A percentile compares a stretch with the other conserved stretches of the same genome.
Conservation (phyloP, 352 stramenopile species). For the Globisporangium spiculum region DNA sequence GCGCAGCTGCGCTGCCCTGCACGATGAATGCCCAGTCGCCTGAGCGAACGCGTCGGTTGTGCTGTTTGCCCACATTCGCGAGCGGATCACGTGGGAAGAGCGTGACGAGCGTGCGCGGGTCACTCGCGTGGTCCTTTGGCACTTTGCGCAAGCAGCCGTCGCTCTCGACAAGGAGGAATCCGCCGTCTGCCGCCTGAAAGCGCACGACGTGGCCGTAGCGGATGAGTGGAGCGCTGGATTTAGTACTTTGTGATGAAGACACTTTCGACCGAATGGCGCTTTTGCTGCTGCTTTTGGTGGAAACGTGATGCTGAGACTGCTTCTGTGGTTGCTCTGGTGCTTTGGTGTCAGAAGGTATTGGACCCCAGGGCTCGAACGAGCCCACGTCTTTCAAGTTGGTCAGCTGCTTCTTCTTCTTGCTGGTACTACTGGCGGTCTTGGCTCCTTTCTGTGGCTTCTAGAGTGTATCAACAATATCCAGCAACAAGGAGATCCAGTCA, state of each 20-base stretch:
- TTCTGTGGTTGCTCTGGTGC: neutral
- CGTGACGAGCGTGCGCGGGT: slow-evolving; percentile 36
- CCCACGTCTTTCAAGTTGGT: neutral
- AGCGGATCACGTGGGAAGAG: slow-evolving; percentile 36
- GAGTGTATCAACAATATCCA: neutral
- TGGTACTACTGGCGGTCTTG: neutral
- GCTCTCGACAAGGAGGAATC: slow-evolving; percentile 35
- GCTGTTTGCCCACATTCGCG: slow-evolving; percentile 14
- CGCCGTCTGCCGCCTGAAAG: slow-evolving; percentile 35
- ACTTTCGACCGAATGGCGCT: neutral
- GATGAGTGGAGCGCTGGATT: slow-evolving; percentile 13
- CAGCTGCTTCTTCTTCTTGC: slow-evolving; percentile 7
- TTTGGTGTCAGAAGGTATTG: neutral
- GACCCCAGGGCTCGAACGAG: neutral
- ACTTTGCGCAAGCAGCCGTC: slow-evolving; percentile 37
- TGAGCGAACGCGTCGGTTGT: slow-evolving; percentile 16
- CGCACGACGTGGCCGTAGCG: slow-evolving; percentile 35
- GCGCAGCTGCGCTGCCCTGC: slow-evolving; percentile 19
- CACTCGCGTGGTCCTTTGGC: slow-evolving; percentile 14
- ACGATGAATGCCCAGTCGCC: slow-evolving; percentile 34
- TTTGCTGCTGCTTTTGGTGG: neutral
- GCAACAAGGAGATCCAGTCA: neutral
- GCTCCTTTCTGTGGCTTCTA: slow-evolving; percentile 5
- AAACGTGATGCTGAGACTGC: neutral
- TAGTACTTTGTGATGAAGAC: neutral